Conservation (phyloP, 495 filamentous ascomycete genomes). For the Usnea hakonensis region DNA sequence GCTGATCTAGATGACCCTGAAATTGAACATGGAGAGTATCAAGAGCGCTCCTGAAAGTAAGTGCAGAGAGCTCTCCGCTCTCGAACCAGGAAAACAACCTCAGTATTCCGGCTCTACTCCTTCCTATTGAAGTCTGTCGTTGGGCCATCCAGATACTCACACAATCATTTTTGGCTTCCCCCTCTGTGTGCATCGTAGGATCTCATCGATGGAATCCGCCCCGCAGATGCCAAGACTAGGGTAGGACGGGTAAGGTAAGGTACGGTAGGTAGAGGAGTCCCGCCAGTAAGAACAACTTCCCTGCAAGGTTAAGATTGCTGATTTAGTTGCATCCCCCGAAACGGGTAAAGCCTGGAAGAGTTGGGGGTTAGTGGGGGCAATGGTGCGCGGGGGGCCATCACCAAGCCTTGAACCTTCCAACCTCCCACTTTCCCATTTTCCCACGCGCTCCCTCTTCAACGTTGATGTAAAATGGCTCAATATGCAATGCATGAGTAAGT, state of each 20-base stretch:
- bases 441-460: constrained; percentile 3
- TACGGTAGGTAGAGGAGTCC: no score
- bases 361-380: neutral
- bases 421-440: constrained; percentile 11
- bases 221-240: neutral
- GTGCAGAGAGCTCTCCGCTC: no score
- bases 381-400: constrained; percentile 6
- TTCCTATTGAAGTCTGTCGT: neutral
- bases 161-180: neutral
- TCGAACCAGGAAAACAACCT: neutral
- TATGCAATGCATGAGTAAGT: neutral
- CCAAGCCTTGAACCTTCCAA: neutral
- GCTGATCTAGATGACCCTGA: neutral
- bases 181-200: neutral
- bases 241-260: no score
- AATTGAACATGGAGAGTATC: neutral
- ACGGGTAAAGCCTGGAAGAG: neutral
- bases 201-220: neutral
- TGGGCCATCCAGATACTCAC: neutral
- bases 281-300: neutral
- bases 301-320: neutral
- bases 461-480: neutral
- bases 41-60: neutral
- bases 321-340: neutral
- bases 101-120: neutral